Percentiles rank a stretch among this genome's conserved stretches.
Conservation (phyloP, 805 yeast genomes). For the Tanozyma kutaoensis region DNA sequence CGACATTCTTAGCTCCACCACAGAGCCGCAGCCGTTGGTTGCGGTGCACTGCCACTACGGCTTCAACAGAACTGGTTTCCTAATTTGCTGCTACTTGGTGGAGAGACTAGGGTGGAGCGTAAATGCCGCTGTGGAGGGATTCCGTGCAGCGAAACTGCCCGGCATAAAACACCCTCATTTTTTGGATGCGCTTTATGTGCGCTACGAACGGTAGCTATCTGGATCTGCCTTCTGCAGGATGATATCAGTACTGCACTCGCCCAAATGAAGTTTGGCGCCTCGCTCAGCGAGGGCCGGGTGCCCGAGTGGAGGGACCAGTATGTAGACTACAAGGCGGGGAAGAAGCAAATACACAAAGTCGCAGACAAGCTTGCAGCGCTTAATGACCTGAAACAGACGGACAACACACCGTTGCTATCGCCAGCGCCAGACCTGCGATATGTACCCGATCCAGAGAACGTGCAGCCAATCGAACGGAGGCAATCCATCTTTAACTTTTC, state of each 20-base stretch:
- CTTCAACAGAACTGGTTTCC: slow-evolving; percentile 65
- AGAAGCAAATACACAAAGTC: slow-evolving; percentile 33
- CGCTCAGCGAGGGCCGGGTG: slow-evolving; percentile 51
- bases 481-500: slow-evolving; percentile 12
- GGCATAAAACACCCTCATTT: slow-evolving; percentile 73
- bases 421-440: no score
- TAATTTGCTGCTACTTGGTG: slow-evolving; percentile 56
- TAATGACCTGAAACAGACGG: no score
- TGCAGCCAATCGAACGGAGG: slow-evolving; percentile 1
- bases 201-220: slow-evolving; percentile 36
- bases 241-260: no score
- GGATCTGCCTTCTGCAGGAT: no score
- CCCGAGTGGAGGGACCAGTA: slow-evolving; percentile 87
- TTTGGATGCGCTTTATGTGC: slow-evolving; percentile 54
- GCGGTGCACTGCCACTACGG: slow-evolving; percentile 79
- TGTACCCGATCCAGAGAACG: no score
- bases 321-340: slow-evolving; percentile 55
- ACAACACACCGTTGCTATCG: no score
- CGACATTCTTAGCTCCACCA: slow-evolving; percentile 17
- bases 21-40: slow-evolving; percentile 21
- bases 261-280: slow-evolving; percentile 69
- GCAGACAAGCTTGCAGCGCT: no score
- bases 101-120: slow-evolving; percentile 49
- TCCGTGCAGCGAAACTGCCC: slow-evolving; percentile 44
- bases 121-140: slow-evolving; percentile 49